Evolutionary conservation across 176 grass and related monocot genomes (phyloP), one percentile per base, ranked within the genome.

Genomic region (Typha latifolia): DNA sequence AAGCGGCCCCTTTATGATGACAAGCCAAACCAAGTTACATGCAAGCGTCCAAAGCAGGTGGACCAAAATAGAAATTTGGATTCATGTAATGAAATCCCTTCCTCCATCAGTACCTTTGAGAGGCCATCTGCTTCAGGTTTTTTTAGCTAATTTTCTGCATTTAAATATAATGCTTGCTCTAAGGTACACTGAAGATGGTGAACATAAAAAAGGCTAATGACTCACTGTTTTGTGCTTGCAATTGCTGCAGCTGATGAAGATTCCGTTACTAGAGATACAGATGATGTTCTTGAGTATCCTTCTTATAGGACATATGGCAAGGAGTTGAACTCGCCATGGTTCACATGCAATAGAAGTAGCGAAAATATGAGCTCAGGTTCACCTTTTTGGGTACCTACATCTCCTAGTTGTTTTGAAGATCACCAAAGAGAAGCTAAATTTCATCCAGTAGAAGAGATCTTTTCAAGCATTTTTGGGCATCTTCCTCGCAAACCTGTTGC

Each of bases 41-140:
- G 81, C 74, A 96, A 96, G 63, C 91, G 84, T 43, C 69, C 37
- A 16, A 96, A 78, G 72, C 86, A 81, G 78, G 67, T 52, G 12
- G 73, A 82, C 10, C 65, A 87, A 19, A 49, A 21, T 76, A 49
- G 72, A 9, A 52, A 61, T 64, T 74, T 77, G 48, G 62, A 64
- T 78, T 78, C 78, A 29, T 27, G 65, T 62, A 66, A 75, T 57
- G 74, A 80, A 64, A 1, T 2, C 26, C 29, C 64, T 27, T 74
- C 49, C 20, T 69, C 3, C 47, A 63, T 12, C 2, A 21, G 15
- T 43, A 49, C 32, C 23, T 66, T 51, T 3, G 19, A 70, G 22
- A 66, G 65, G 48, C 70, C 18, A 53, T 57, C 72, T 72, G 4
- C 72, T 84, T 79, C 81, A 90, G 84, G 84, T 92, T 84, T 88